A percentile compares a stretch with the other conserved stretches of the same genome.
Conservation (phyloP, 2,329 filamentous ascomycete species). For the Parastagonospora avenae region DNA sequence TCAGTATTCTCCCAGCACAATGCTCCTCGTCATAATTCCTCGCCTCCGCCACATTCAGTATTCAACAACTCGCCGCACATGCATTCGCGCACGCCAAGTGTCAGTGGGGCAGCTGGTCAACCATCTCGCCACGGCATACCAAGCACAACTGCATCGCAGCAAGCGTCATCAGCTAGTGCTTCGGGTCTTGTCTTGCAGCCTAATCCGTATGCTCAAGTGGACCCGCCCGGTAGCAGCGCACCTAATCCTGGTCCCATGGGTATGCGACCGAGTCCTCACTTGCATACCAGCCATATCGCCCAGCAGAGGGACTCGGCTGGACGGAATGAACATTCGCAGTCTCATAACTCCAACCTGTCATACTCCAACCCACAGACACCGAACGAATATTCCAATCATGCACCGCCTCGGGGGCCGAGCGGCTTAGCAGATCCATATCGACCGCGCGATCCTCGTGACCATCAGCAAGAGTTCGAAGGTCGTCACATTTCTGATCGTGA, state of each 20-base stretch:
- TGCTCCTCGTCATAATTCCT: constrained; percentile 36
- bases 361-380: constrained; percentile 44
- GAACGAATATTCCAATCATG: constrained; percentile 32
- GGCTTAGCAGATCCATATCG: constrained; percentile 35
- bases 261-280: constrained; percentile 45
- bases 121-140: constrained; percentile 31
- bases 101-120: constrained; percentile 35
- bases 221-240: constrained; percentile 35
- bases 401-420: constrained; percentile 29
- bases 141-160: constrained; percentile 24
- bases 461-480: constrained; percentile 34
- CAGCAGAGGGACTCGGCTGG: constrained; percentile 34
- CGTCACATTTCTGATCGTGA: constrained; percentile 39
- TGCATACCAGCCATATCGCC: constrained; percentile 35
- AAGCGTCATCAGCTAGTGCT: constrained; percentile 22
- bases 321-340: constrained; percentile 41
- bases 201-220: constrained; percentile 45
- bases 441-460: constrained; percentile 35
- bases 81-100: constrained; percentile 42
- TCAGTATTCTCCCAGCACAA: constrained; percentile 43
- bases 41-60: constrained; percentile 36
- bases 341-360: constrained; percentile 33
- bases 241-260: constrained; percentile 39
- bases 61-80: constrained; percentile 42
- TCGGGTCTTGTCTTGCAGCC: constrained; percentile 41